Evolutionary conservation across 2,329 filamentous ascomycete species (phyloP).

Genomic region (Aspergillus sp.): DNA sequence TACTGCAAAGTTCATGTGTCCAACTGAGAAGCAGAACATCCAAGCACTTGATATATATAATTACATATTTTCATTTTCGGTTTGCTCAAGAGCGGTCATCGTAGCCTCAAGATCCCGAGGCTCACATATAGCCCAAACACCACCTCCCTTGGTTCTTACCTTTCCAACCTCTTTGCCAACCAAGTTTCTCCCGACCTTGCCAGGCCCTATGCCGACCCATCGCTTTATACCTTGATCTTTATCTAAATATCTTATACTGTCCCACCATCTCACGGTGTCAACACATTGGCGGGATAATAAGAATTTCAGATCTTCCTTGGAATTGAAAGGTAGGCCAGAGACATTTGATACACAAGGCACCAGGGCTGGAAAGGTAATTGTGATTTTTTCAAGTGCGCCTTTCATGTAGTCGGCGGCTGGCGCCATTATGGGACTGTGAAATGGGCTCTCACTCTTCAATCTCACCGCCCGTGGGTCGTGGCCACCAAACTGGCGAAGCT

Average conservation of each 20-base stretch:
- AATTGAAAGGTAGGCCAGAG: constrained; percentile 70
- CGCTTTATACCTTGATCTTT: constrained; percentile 74
- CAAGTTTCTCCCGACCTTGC: constrained; percentile 87
- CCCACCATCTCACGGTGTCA: constrained; percentile 94
- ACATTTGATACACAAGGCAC: constrained; percentile 85
- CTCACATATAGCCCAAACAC: constrained; percentile 86
- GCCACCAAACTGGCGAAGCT: constrained; percentile 82
- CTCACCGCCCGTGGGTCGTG: constrained; percentile 86
- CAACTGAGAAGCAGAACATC: too few relatives aligned
- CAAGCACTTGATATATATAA: not conserved
- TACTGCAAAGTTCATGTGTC: too few relatives aligned
- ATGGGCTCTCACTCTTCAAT: constrained; percentile 81
- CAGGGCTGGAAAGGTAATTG: constrained; percentile 68
- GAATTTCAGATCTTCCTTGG: constrained; percentile 70
- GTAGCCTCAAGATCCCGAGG: constrained; percentile 71
- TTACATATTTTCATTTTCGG: constrained; percentile 35
- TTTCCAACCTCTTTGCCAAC: constrained; percentile 92
- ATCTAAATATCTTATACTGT: constrained; percentile 84
- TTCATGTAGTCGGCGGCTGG: constrained; percentile 74
- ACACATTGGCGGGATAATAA: constrained; percentile 74
- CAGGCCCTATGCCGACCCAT: constrained; percentile 90
- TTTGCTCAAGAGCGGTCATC: constrained; percentile 61
- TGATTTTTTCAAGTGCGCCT: constrained; percentile 57
- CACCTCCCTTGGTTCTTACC: constrained; percentile 77
- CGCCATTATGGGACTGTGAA: constrained; percentile 88